Conservation (phyloP, 106 monocot genomes). For the Vanilla planifolia region DNA sequence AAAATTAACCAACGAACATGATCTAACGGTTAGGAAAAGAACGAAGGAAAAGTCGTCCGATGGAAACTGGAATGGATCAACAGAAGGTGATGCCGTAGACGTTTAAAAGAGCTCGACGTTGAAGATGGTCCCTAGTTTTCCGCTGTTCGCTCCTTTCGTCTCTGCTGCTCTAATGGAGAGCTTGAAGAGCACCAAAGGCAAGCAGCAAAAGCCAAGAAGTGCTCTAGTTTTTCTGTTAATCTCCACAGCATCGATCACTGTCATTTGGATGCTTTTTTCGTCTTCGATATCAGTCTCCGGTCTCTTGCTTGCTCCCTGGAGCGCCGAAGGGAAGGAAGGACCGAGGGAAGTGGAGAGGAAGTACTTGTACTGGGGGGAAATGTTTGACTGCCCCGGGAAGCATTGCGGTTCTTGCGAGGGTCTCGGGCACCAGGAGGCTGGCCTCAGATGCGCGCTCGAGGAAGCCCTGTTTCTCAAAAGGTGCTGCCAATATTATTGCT, state of each 20-base stretch:
- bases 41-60: no score
- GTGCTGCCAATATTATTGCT: constrained; percentile 11
- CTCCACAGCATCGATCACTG: constrained; percentile 11
- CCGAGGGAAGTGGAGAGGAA: constrained; percentile 26
- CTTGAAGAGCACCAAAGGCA: constrained; percentile 17
- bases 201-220: constrained; percentile 31
- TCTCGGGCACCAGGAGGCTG: constrained; percentile 94
- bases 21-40: no score
- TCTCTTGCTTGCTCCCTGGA: neutral
- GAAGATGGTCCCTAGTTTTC: no score
- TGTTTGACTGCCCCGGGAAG: constrained; percentile 93
- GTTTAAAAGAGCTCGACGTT: no score
- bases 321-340: neutral
- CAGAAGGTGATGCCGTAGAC: no score
- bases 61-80: no score
- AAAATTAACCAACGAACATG: no score
- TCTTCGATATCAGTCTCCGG: constrained; percentile 11
- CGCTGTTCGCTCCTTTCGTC: no score
- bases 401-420: constrained; percentile 92
- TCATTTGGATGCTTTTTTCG: constrained; percentile 26
- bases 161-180: no score
- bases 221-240: constrained; percentile 15
- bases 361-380: constrained; percentile 84
- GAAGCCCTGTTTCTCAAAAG: constrained; percentile 82
- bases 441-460: constrained; percentile 93